Conservation (phyloP, 495 filamentous ascomycete genomes). For the Aspergillus sclerotiicarbonarius region DNA sequence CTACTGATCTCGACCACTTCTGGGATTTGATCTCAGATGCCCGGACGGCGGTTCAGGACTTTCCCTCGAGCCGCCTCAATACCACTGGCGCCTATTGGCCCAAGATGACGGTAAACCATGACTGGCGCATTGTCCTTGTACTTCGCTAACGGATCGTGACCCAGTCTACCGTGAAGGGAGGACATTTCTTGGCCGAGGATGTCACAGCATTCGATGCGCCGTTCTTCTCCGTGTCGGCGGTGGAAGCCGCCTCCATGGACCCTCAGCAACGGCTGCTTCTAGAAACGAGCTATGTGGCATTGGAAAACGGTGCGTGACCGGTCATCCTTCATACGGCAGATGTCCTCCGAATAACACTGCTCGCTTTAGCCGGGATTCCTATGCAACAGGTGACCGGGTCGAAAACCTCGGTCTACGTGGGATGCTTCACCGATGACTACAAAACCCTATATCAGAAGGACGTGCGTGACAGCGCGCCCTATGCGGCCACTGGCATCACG, state of each 20-base stretch:
- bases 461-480: conserved; percentile 6
- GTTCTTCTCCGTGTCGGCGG: conserved; percentile 6
- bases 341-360: too few relatives aligned
- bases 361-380: conserved; percentile 14
- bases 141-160: too few relatives aligned
- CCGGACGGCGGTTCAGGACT: too few relatives aligned
- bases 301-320: conserved; percentile 24
- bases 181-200: conserved; percentile 6
- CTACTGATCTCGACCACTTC: too few relatives aligned
- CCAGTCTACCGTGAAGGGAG: too few relatives aligned
- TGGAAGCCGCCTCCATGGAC: conserved; percentile 11
- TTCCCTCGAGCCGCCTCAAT: too few relatives aligned
- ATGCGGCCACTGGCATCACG: conserved; percentile 6
- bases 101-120: too few relatives aligned
- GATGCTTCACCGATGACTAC: conserved; percentile 18
- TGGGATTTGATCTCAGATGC: too few relatives aligned
- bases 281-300: conserved; percentile 25
- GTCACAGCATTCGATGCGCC: conserved; percentile 4
- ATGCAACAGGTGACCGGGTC: conserved; percentile 7
- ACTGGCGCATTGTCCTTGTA: too few relatives aligned
- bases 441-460: too few relatives aligned
- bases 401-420: conserved; percentile 19
- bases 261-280: conserved; percentile 26
- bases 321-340: too few relatives aligned
- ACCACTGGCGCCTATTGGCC: too few relatives aligned